phyloP scores from a whole-genome alignment of 2,329 filamentous ascomycete genomes.

The Calycina herbarum region DNA sequence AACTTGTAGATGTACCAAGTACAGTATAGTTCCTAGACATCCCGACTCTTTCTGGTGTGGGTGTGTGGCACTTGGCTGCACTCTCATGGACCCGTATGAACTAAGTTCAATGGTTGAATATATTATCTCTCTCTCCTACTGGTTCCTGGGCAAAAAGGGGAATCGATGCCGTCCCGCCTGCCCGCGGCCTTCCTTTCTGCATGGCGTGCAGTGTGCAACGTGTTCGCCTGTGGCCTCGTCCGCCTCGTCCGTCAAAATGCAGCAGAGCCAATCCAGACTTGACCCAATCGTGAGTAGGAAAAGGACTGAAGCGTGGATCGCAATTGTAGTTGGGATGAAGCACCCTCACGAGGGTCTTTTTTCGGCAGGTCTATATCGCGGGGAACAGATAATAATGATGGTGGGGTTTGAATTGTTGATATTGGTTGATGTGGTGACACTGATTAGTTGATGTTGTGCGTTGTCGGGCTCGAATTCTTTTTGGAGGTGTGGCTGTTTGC shows the following conservation, averaged over 20 bases:
- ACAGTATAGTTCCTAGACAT: neutral
- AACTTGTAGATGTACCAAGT: neutral
- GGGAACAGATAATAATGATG: neutral
- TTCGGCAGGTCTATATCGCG: neutral
- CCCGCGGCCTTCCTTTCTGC: conserved; percentile 25
- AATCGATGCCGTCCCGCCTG: conserved; percentile 16
- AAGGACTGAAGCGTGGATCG: conserved; percentile 5
- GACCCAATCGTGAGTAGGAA: conserved; percentile 11
- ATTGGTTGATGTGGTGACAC: conserved; percentile 4
- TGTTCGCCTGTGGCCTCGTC: conserved; percentile 33
- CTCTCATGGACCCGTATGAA: neutral
- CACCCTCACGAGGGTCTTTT: neutral
- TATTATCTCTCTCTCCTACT: conserved; percentile 27
- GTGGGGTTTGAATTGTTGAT: conserved; percentile 7
- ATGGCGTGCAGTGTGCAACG: conserved; percentile 31
- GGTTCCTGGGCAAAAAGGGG: conserved; percentile 24
- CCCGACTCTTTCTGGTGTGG: conserved; percentile 4
- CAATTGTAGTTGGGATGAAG: neutral
- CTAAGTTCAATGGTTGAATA: conserved; percentile 31
- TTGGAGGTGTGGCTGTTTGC: neutral
- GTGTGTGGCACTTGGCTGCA: conserved; percentile 4
- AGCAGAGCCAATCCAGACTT: conserved; percentile 10
- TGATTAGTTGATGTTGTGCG: conserved; percentile 2
- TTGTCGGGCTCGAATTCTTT: conserved; percentile 10
- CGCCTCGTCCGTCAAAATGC: conserved; percentile 23